A percentile compares a stretch with the other conserved stretches of the same genome.
Conservation (phyloP, 179 eudicot genomes). For the Heliamphora pulchella region DNA sequence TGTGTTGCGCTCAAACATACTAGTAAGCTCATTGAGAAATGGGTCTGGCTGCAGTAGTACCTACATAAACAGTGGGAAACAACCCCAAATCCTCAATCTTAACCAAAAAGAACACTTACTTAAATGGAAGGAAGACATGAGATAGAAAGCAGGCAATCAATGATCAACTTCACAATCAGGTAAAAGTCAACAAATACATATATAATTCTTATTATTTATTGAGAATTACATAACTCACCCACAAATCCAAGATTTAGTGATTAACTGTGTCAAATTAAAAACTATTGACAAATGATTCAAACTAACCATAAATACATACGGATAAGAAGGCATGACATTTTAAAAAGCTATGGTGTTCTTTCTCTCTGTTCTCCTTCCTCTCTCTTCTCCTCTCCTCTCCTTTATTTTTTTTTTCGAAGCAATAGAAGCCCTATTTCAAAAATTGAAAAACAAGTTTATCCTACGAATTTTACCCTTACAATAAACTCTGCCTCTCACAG, state of each 20-base stretch:
- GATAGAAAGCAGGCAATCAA: background rate
- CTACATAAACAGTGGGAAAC: constrained; percentile 21
- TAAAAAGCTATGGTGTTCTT: no score
- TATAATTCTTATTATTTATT: background rate
- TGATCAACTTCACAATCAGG: background rate
- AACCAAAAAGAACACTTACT: background rate
- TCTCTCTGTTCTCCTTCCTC: no score
- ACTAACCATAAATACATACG: background rate
- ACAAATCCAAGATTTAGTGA: no score
- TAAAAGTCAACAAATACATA: background rate
- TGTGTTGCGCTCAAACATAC: constrained; percentile 69
- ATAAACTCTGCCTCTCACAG: no score
- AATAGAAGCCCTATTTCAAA: no score
- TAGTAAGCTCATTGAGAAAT: constrained; percentile 69
- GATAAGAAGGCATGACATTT: background rate
- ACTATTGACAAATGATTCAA: background rate
- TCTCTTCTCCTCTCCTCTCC: no score
- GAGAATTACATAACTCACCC: no score
- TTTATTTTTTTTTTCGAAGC: no score
- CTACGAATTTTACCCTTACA: no score
- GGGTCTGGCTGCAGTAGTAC: constrained; percentile 62
- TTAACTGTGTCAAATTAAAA: background rate
- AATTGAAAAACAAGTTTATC: no score
- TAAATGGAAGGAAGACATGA: background rate
- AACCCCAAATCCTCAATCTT: background rate